phyloP scores from a whole-genome alignment of 2,329 filamentous ascomycete species.

The Ascocoryne sarcoides region DNA sequence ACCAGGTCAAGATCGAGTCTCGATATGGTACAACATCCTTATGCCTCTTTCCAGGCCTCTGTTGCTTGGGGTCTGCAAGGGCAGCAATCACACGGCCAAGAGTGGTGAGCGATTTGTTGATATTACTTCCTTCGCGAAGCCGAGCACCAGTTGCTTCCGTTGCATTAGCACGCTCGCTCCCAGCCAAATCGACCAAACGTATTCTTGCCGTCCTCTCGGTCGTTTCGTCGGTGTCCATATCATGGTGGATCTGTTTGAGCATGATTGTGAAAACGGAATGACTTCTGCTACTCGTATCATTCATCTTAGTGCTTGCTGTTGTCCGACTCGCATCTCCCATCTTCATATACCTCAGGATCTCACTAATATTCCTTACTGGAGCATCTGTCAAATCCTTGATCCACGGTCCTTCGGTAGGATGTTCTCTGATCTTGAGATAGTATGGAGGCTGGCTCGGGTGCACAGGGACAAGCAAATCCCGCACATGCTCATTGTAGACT shows the following conservation, averaged over 20 bases:
- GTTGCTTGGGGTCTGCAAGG: conserved; percentile 62
- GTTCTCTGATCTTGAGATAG: conserved; percentile 96
- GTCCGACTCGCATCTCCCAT: conserved; percentile 82
- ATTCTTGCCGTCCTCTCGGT: conserved; percentile 92
- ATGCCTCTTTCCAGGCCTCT: conserved; percentile 47
- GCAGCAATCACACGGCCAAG: conserved; percentile 93
- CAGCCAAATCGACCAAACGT: conserved; percentile 87
- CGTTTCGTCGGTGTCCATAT: conserved; percentile 93
- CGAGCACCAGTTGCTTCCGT: conserved; percentile 91
- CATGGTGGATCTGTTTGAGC: conserved; percentile 96
- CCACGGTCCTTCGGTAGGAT: conserved; percentile 88
- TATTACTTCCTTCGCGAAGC: conserved; percentile 90
- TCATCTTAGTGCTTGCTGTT: conserved; percentile 95
- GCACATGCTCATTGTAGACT: conserved; percentile 98
- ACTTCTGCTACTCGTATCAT: conserved; percentile 92
- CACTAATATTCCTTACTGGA: conserved; percentile 75
- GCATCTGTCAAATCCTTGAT: conserved; percentile 94
- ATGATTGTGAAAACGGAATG: conserved; percentile 98
- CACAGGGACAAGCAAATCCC: conserved; percentile 78
- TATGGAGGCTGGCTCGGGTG: conserved; percentile 64
- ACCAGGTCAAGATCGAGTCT: conserved; percentile 75
- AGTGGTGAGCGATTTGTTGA: conserved; percentile 97
- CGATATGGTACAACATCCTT: conserved; percentile 81
- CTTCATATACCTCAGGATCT: conserved; percentile 87
- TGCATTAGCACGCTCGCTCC: conserved; percentile 87